Percentiles rank a stretch among this genome's conserved stretches.
Evolutionary conservation across 208 protist genomes (phyloP).

Genomic region (Leishmania turanica): DNA sequence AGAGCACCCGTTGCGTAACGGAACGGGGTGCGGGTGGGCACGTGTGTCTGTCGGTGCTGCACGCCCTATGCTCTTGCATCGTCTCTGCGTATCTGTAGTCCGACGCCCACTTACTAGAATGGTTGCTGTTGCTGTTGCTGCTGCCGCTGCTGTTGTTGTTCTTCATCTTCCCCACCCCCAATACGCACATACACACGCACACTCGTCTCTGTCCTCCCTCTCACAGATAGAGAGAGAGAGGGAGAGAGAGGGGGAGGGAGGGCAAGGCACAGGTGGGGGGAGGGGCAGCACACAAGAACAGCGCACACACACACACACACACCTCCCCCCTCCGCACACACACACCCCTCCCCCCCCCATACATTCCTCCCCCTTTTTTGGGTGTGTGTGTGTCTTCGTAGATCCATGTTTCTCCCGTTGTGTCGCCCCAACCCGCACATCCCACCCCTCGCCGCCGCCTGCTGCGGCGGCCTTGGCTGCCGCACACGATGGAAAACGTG

Average conservation of each 20-base stretch:
- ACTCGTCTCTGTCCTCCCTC: neutral
- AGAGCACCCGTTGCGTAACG: neutral
- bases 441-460: neutral
- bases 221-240: no score
- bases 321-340: neutral
- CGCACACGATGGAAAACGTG: neutral
- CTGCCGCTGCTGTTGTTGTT: neutral
- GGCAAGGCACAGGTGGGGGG: no score
- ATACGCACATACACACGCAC: slow-evolving; percentile 4
- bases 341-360: no score
- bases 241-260: no score
- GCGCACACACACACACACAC: no score
- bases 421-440: neutral
- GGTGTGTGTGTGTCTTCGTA: no score
- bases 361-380: neutral
- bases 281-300: neutral
- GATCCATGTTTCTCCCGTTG: neutral
- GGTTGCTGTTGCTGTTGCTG: neutral
- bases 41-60: neutral
- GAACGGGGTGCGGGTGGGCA: neutral
- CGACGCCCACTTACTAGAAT: neutral
- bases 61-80: neutral
- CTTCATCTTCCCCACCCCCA: neutral
- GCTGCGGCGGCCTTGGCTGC: neutral
- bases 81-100: neutral